A percentile compares a stretch with the other conserved stretches of the same genome.
Evolutionary conservation across 176 grass and related monocot species (phyloP).

Genomic region (Bothriochloa decipiens): DNA sequence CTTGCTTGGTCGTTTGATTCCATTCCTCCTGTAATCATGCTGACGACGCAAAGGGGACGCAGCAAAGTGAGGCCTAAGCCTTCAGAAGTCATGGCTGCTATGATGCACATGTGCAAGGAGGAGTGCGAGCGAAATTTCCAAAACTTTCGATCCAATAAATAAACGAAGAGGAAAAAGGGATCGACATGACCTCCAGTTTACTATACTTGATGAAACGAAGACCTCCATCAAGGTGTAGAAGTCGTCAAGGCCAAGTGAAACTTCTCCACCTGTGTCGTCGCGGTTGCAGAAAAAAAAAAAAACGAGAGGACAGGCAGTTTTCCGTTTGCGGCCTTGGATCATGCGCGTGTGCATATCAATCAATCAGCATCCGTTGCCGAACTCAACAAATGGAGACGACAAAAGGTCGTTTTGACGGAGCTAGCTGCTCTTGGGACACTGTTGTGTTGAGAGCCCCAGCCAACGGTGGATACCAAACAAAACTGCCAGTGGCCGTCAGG

Average conservation of each 20-base stretch:
- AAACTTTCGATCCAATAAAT: neutral
- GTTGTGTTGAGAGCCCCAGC: neutral
- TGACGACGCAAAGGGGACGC: conserved; percentile 43
- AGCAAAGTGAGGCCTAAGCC: conserved; percentile 31
- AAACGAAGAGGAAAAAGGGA: neutral
- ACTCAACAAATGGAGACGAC: conserved; percentile 32
- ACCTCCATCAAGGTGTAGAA: neutral
- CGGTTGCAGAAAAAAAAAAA: conserved; percentile 16
- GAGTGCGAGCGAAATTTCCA: neutral
- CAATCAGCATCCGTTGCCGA: conserved; percentile 9
- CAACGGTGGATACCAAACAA: conserved; percentile 4
- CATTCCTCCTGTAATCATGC: conserved; percentile 54
- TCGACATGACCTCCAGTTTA: neutral
- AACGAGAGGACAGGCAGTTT: neutral
- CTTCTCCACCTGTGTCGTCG: neutral
- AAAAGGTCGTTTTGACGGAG: conserved; percentile 19
- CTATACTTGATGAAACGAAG: neutral
- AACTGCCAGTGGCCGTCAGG: conserved; percentile 7
- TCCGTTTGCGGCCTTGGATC: conserved; percentile 21
- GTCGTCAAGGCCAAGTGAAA: neutral
- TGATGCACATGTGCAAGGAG: conserved; percentile 36
- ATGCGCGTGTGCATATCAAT: neutral
- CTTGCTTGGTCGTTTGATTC: conserved; percentile 47
- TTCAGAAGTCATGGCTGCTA: conserved; percentile 32
- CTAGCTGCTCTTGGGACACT: neutral